These are phyloP conservation scores for Zygnema cylindricum DNA, from an alignment of 139 green algal genomes.

Conservation along the genomic window DNA sequence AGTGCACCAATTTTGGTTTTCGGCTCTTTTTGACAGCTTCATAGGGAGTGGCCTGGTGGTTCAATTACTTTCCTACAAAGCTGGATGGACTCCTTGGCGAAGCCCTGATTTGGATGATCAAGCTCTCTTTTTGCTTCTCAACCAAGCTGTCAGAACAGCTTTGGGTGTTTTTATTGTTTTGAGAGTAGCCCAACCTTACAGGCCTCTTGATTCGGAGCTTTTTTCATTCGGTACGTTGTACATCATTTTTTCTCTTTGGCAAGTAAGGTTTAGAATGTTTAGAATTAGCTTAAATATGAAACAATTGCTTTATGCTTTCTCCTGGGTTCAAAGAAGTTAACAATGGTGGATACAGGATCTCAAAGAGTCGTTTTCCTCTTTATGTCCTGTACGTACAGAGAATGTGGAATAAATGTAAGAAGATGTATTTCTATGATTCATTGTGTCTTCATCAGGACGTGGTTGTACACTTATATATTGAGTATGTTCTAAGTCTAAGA, in stretches of 20 bases:
- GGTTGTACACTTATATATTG: not conserved
- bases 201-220: slow-evolving; percentile 15
- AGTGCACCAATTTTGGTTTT: not conserved
- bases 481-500: not conserved
- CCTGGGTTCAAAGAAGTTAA: no score
- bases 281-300: no score
- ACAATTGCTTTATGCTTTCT: no score
- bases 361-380: no score
- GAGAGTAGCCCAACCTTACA: slow-evolving; percentile 10
- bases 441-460: no score
- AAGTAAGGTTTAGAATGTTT: not conserved
- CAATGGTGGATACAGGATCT: no score
- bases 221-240: slow-evolving; percentile 29
- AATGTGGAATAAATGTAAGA: no score
- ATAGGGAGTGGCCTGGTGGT: slow-evolving; percentile 3
- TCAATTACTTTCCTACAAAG: not conserved
- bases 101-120: not conserved
- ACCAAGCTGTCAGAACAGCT: slow-evolving; percentile 18
- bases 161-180: slow-evolving; percentile 8
- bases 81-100: not conserved
- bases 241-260: not conserved
- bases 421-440: no score
- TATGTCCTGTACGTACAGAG: no score
- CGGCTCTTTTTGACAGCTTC: not conserved
- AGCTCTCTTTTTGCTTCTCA: slow-evolving; percentile 31